phyloP scores from a whole-genome alignment of 2,329 filamentous ascomycete genomes.

The Metarhizium brunneum region DNA sequence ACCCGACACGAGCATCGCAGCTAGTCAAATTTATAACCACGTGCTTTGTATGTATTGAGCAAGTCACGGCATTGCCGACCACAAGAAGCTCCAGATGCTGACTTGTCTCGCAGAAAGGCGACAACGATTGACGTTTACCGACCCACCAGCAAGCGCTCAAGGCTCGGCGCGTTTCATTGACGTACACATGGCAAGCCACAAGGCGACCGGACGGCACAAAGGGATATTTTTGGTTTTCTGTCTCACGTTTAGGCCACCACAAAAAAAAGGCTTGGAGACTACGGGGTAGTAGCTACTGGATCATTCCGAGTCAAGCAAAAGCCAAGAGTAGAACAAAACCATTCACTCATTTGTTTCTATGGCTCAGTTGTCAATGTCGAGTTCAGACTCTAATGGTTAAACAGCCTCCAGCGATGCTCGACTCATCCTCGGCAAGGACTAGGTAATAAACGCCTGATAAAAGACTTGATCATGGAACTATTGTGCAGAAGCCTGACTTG shows the following conservation, averaged over 20 bases:
- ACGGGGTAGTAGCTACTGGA: background rate
- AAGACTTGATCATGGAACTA: background rate
- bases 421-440: background rate
- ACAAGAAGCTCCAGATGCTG: background rate
- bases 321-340: background rate
- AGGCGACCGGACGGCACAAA: constrained; percentile 1
- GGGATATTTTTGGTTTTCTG: constrained; percentile 11
- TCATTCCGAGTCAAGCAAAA: background rate
- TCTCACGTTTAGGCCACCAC: constrained; percentile 8
- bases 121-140: background rate
- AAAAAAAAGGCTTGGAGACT: background rate
- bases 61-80: background rate
- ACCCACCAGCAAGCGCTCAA: constrained; percentile 20
- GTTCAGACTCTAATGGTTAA: background rate
- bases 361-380: background rate
- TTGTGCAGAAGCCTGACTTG: no score
- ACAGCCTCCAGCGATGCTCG: background rate
- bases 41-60: background rate
- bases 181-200: constrained; percentile 28
- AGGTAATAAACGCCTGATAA: background rate
- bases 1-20: no score
- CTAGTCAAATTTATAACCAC: no score
- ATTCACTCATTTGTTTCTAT: background rate
- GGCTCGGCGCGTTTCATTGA: constrained; percentile 25
- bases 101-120: background rate